Evolutionary conservation across 495 filamentous ascomycete species (phyloP).

Genomic region (Elasticomyces elasticus): DNA sequence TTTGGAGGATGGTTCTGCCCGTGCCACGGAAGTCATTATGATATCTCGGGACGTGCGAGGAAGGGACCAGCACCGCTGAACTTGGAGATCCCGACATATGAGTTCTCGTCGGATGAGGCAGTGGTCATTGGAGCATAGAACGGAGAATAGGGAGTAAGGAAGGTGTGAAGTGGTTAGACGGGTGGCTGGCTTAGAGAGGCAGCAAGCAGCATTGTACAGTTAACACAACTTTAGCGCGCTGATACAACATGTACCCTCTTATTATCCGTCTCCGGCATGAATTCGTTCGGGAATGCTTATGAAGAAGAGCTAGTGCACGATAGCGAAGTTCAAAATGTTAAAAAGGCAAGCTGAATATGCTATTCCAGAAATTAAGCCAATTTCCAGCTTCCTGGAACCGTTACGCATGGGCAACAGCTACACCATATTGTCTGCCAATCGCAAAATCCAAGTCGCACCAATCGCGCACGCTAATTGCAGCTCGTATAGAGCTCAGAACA

Average conservation of each 20-base stretch:
- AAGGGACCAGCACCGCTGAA: conserved; percentile 95
- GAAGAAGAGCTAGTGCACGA: no score
- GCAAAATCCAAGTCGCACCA: no score
- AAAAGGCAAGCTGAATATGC: no score
- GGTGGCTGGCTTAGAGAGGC: neutral
- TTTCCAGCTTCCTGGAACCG: no score
- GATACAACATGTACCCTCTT: neutral
- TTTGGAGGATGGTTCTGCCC: conserved; percentile 99
- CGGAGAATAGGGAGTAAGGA: neutral
- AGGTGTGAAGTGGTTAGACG: neutral
- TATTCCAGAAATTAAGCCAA: no score
- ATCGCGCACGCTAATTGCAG: no score
- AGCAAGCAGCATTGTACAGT: conserved; percentile 8
- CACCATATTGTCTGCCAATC: no score
- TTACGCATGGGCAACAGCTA: no score
- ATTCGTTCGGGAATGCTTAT: neutral
- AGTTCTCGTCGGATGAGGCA: conserved; percentile 36
- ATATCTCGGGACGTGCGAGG: conserved; percentile 93
- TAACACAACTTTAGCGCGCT: conserved; percentile 4
- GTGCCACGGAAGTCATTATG: conserved; percentile 99
- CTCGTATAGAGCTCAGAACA: neutral
- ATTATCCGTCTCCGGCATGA: neutral
- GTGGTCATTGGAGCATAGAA: conserved; percentile 35
- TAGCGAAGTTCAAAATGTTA: no score
- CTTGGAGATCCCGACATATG: conserved; percentile 87